These are phyloP conservation scores for Stylosanthes scabra DNA, from an alignment of 331 rosid genomes.

Conservation along the genomic window DNA sequence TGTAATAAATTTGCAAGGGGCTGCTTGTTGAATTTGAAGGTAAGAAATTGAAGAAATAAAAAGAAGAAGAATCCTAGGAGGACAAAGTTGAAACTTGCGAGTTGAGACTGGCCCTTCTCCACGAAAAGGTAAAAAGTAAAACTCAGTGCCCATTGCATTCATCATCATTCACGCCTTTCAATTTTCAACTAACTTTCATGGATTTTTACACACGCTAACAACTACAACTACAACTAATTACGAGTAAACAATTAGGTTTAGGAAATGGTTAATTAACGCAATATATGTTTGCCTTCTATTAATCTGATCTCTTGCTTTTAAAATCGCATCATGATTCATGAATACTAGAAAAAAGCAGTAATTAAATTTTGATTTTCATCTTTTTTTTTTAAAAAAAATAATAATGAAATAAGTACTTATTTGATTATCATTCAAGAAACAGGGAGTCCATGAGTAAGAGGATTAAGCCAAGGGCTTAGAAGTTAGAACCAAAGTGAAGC, in stretches of 20 bases:
- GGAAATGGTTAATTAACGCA: background rate
- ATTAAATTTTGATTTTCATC: too few species aligned
- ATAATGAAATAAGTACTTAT: too few species aligned
- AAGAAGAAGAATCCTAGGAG: background rate
- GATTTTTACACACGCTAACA: background rate
- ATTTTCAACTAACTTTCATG: background rate
- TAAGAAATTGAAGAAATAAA: background rate
- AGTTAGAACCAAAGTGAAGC: too few species aligned
- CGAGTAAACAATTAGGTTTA: background rate
- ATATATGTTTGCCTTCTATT: background rate
- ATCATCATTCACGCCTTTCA: background rate
- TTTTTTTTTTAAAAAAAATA: too few species aligned
- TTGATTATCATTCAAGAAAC: too few species aligned
- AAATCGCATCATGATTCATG: background rate
- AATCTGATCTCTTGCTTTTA: background rate
- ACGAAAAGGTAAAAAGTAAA: background rate
- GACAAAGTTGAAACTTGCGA: slow-evolving; percentile 12
- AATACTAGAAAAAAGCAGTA: too few species aligned
- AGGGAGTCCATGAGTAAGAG: too few species aligned
- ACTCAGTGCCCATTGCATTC: slow-evolving; percentile 12
- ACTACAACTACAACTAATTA: background rate
- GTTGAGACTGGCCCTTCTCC: background rate
- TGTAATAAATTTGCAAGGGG: background rate
- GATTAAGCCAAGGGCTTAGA: too few species aligned
- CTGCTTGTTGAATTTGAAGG: background rate